Percentiles rank a stretch among this genome's conserved stretches.
Evolutionary conservation across 2,329 filamentous ascomycete genomes (phyloP).

Genomic region (Exophiala phaeomuriformis): DNA sequence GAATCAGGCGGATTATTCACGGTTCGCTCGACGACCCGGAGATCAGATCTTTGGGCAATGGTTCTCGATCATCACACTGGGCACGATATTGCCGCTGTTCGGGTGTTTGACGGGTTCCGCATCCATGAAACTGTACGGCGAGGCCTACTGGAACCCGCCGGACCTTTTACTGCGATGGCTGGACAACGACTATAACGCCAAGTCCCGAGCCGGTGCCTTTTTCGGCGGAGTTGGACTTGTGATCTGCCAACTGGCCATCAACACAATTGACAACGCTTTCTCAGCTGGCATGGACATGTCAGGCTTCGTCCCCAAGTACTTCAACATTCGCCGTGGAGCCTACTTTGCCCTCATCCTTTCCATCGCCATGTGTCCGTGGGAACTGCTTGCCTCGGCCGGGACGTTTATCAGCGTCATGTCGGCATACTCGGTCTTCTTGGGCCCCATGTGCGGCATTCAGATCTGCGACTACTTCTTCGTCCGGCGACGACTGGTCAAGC

Average conservation of each 20-base stretch:
- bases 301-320: slow-evolving; percentile 46
- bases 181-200: slow-evolving; percentile 30
- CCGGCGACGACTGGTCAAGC: slow-evolving; percentile 34
- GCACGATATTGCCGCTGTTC: slow-evolving; percentile 34
- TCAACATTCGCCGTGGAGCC: slow-evolving; percentile 50
- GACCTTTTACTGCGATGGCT: slow-evolving; percentile 17
- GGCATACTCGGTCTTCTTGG: slow-evolving; percentile 42
- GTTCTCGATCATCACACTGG: slow-evolving; percentile 34
- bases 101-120: slow-evolving; percentile 31
- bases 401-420: slow-evolving; percentile 44
- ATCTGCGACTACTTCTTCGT: slow-evolving; percentile 33
- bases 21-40: slow-evolving; percentile 36
- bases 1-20: slow-evolving; percentile 32
- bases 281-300: slow-evolving; percentile 51
- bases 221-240: slow-evolving; percentile 42
- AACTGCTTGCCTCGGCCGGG: slow-evolving; percentile 41
- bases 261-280: slow-evolving; percentile 43
- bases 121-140: slow-evolving; percentile 31
- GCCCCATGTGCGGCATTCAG: slow-evolving; percentile 32
- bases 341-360: slow-evolving; percentile 42
- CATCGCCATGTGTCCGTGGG: slow-evolving; percentile 46
- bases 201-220: slow-evolving; percentile 39
- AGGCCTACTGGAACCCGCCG: slow-evolving; percentile 37
- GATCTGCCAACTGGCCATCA: slow-evolving; percentile 41
- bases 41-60: slow-evolving; percentile 38